Evolutionary conservation across 1,284 basidiomycete species (phyloP), one percentile per base, ranked within the genome.

Genomic region (Vanrija pseudolonga): DNA sequence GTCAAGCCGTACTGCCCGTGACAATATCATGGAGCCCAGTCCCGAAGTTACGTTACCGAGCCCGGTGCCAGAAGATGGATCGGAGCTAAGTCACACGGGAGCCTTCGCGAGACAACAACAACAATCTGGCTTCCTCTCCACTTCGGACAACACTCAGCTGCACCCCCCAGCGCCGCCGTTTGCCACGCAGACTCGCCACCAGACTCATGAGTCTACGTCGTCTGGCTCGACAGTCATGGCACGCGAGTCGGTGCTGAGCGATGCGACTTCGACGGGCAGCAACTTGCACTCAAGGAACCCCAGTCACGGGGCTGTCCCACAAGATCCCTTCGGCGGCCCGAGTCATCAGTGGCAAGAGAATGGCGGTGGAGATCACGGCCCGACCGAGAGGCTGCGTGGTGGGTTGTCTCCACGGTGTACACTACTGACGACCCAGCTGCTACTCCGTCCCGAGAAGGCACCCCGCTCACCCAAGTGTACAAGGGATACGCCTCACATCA

Each of bases 1-100:
- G 12, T 74, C 72, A 0, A 65, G 65, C 48, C 64, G 71, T 6
- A 72, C 73, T 2, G 70, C 71, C 12, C 58, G 68, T 26, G 60
- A 57, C 3, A 68, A 61, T 14, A 11, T 37, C 8, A 17, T 51
- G 4, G 59, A 57, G 1, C 7, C 28, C 12, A 50, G 45, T 17
- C 50, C 55, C 12, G 22, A 54, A 9, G 47, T 47, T 19, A 17
- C 56, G 6, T 15, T 47, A 20, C 47, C 59, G 5, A 47, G 47
- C 15, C 51, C 51, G 3, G 37, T 54, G 20, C 43, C 43, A 17
- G 54, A 60, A 40, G 45, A 51, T 28, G 47, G 28, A 19, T 36
- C 26, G 14, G 49, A 50, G 22, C 20, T 18, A 6, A 32, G n/a
- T 9, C 42, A 44, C 32, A 40, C 19, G 24, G 47, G 41, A 26